Evolutionary conservation across 495 filamentous ascomycete genomes (phyloP).

Genomic region (Trichoderma virens): DNA sequence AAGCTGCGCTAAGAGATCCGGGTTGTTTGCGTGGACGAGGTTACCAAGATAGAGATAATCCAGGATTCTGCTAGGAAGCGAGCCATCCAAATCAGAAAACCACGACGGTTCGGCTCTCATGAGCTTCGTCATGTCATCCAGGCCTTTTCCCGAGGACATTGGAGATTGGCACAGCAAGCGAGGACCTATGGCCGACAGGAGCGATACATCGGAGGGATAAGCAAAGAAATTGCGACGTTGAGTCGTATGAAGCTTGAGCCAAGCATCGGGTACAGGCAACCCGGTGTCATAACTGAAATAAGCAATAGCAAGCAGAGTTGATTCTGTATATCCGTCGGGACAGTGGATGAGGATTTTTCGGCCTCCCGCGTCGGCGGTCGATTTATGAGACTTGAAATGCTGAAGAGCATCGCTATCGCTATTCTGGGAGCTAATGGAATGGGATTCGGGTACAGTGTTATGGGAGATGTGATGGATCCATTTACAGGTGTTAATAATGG

Average conservation of each 20-base stretch:
- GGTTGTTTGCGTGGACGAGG: constrained; percentile 86
- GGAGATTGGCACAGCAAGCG: constrained; percentile 54
- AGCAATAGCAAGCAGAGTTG: constrained; percentile 73
- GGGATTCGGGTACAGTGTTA: constrained; percentile 30
- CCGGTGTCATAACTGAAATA: constrained; percentile 89
- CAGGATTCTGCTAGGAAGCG: constrained; percentile 77
- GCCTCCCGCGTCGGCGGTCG: constrained; percentile 11
- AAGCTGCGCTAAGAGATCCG: constrained; percentile 65
- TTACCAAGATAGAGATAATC: constrained; percentile 97
- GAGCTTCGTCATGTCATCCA: constrained; percentile 37
- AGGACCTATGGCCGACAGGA: constrained; percentile 66
- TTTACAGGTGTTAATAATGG: constrained; percentile 73
- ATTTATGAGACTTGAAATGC: not conserved
- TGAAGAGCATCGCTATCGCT: not conserved
- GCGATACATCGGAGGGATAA: constrained; percentile 79
- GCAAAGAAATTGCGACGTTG: constrained; percentile 92
- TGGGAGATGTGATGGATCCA: constrained; percentile 83
- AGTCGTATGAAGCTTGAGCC: constrained; percentile 73
- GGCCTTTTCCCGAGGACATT: constrained; percentile 25
- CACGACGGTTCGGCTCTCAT: constrained; percentile 58
- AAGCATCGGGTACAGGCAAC: constrained; percentile 70
- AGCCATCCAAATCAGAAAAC: constrained; percentile 81
- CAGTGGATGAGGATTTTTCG: constrained; percentile 83
- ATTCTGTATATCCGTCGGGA: constrained; percentile 93
- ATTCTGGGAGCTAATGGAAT: not conserved